Percentiles rank a stretch among this genome's conserved stretches.
Conservation (phyloP, 345 rosid species). For the Sapria himalayana region DNA sequence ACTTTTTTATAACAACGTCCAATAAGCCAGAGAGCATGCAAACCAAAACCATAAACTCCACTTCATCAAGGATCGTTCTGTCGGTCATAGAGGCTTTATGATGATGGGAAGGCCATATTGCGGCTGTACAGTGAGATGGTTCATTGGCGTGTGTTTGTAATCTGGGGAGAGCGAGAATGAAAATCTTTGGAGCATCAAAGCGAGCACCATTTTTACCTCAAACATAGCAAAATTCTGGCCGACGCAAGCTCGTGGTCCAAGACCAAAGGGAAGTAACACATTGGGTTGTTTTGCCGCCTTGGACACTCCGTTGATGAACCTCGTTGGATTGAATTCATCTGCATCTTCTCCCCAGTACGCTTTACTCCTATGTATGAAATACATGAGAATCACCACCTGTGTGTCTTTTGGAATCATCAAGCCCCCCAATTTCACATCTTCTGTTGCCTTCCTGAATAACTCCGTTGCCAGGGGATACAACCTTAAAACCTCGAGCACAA, state of each 20-base stretch:
- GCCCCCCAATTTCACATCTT: constrained; percentile 24
- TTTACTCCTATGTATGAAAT: constrained; percentile 22
- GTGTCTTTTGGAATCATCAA: constrained; percentile 28
- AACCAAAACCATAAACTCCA: too few relatives aligned
- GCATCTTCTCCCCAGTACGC: constrained; percentile 44
- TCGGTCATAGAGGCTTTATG: constrained; percentile 17
- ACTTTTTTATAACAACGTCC: neutral
- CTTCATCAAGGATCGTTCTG: too few relatives aligned
- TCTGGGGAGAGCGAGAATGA: constrained; percentile 30
- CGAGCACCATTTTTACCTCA: constrained; percentile 32
- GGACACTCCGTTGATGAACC: constrained; percentile 24
- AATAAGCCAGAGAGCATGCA: too few relatives aligned
- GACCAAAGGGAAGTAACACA: constrained; percentile 22
- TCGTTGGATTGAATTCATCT: constrained; percentile 29
- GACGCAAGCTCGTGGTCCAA: constrained; percentile 40
- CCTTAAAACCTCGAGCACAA: constrained; percentile 37
- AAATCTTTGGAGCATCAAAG: constrained; percentile 28
- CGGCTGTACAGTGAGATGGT: constrained; percentile 19
- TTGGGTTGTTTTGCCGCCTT: constrained; percentile 27
- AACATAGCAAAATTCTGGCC: constrained; percentile 46
- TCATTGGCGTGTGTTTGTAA: constrained; percentile 24
- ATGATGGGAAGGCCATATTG: constrained; percentile 26
- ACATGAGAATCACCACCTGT: constrained; percentile 6
- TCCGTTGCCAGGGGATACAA: constrained; percentile 25
- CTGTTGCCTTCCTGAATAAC: constrained; percentile 14